Evolutionary conservation across 495 filamentous ascomycete species (phyloP).

Genomic region (Penicillium bovifimosum): DNA sequence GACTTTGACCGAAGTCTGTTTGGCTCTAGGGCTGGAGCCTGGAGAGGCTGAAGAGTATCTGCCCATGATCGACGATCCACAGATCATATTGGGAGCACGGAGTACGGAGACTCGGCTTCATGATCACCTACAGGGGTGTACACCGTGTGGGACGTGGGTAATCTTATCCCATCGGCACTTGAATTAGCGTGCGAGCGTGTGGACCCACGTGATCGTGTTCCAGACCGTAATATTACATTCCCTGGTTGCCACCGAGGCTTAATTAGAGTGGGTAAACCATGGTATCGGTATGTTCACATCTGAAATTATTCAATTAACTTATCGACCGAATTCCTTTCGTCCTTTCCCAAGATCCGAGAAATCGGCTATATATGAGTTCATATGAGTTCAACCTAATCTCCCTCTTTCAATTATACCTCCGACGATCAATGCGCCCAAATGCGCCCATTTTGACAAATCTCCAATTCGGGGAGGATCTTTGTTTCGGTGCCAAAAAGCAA

Average conservation of each 20-base stretch:
- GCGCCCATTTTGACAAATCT: neutral
- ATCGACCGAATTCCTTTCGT: neutral
- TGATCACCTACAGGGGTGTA: too few relatives aligned
- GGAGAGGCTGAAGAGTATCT: neutral
- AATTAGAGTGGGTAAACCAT: neutral
- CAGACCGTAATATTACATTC: neutral
- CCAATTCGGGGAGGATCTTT: neutral
- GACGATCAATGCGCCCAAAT: too few relatives aligned
- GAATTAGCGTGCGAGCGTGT: neutral
- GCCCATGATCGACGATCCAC: neutral
- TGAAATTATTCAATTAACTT: neutral
- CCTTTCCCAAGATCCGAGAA: neutral
- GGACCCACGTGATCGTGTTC: neutral
- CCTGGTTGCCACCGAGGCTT: too few relatives aligned
- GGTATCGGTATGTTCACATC: neutral
- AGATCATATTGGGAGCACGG: neutral
- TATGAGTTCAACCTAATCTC: too few relatives aligned
- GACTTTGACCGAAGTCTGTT: neutral
- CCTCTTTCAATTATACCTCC: too few relatives aligned
- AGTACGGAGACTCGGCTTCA: neutral
- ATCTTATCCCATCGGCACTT: neutral
- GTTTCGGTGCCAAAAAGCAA: constrained; percentile 16
- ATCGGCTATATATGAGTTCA: too few relatives aligned
- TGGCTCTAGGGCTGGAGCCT: too few relatives aligned
- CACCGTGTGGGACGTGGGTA: too few relatives aligned